phyloP scores from a whole-genome alignment of 2,329 filamentous ascomycete species.

The Grosmannia huntii region DNA sequence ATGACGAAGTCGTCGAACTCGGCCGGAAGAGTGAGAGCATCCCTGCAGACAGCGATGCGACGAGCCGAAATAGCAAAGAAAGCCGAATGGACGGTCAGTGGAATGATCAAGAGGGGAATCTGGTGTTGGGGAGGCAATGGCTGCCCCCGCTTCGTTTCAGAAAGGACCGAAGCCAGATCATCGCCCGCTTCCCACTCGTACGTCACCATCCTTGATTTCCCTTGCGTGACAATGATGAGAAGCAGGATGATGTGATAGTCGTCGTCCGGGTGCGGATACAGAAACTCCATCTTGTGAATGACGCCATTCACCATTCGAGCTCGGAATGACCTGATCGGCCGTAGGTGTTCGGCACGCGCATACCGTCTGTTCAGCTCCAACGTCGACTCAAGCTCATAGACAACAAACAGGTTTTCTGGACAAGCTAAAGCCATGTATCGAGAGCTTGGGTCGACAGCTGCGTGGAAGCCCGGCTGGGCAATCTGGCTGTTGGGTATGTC shows the following conservation, averaged over 20 bases:
- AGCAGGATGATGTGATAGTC: constrained; percentile 64
- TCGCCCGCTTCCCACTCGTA: constrained; percentile 49
- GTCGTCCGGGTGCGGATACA: constrained; percentile 57
- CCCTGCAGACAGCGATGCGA: constrained; percentile 42
- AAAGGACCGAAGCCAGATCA: constrained; percentile 30
- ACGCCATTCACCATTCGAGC: constrained; percentile 47
- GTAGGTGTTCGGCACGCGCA: constrained; percentile 28
- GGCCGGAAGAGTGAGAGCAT: constrained; percentile 38
- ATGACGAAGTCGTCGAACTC: constrained; percentile 33
- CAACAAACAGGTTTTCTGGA: constrained; percentile 53
- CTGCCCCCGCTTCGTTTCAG: constrained; percentile 35
- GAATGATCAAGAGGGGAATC: constrained; percentile 58
- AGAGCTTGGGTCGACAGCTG: constrained; percentile 69
- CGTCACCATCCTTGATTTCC: constrained; percentile 37
- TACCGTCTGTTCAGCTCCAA: constrained; percentile 37
- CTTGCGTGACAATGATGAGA: constrained; percentile 40
- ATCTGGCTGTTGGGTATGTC: constrained; percentile 44
- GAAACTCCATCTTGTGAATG: constrained; percentile 80
- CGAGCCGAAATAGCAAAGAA: constrained; percentile 56
- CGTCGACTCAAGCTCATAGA: constrained; percentile 56
- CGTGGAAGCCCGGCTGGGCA: constrained; percentile 48
- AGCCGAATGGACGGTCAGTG: constrained; percentile 55
- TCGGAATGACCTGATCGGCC: constrained; percentile 41
- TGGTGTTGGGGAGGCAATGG: constrained; percentile 36
- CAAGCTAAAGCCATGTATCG: constrained; percentile 57